Evolutionary conservation across 768 basidiomycete genomes (phyloP).

Genomic region (Tulasnella sp.): DNA sequence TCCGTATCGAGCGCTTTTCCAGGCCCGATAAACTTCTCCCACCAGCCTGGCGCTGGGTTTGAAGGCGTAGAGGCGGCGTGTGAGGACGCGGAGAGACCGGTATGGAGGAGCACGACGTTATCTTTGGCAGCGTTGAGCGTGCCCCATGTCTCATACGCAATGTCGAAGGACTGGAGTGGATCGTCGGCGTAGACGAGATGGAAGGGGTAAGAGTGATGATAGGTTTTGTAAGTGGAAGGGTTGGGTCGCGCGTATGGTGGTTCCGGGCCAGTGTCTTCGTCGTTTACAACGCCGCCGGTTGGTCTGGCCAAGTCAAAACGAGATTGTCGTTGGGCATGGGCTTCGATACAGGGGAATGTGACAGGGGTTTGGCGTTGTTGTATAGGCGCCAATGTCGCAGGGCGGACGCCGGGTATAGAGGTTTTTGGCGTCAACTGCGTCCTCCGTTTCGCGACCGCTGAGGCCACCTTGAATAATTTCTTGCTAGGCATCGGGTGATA

Average conservation of each 20-base stretch:
- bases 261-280: conserved; percentile 55
- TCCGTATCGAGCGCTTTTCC: conserved; percentile 89
- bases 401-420: too few relatives aligned
- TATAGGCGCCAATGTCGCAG: too few relatives aligned
- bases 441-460: too few relatives aligned
- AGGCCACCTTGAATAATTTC: too few relatives aligned
- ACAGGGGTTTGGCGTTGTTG: background rate
- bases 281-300: conserved; percentile 21
- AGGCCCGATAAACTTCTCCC: conserved; percentile 97
- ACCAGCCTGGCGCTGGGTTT: conserved; percentile 88
- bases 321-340: conserved; percentile 61
- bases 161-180: conserved; percentile 56
- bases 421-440: too few relatives aligned
- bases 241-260: conserved; percentile 72
- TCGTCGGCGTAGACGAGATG: conserved; percentile 50
- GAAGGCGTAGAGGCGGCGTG: conserved; percentile 75
- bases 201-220: conserved; percentile 52
- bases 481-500: too few relatives aligned
- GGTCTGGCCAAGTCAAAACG: conserved; percentile 33
- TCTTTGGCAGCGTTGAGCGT: conserved; percentile 62
- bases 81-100: conserved; percentile 90
- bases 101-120: conserved; percentile 92
- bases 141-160: conserved; percentile 99
- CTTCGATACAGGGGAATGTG: conserved; percentile 67
- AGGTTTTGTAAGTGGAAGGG: conserved; percentile 61